Base-by-base conservation (phyloP, 805 yeast genomes). In the Candida suzukii region DNA sequence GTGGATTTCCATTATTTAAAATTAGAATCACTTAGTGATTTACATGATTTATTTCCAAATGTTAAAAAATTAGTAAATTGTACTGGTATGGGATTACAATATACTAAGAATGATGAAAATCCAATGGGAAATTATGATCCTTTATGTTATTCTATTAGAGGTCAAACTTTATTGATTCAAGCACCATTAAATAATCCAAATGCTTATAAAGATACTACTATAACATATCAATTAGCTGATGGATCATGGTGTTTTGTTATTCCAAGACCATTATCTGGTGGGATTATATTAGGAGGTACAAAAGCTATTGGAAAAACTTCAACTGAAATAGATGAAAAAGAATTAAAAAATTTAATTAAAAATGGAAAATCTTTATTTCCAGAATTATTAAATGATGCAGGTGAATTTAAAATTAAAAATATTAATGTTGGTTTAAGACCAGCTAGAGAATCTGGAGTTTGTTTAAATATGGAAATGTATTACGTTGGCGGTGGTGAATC, bases 401-500 rank as follows among this genome's bases (percentile, higher is more conserved):
- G 57, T 31, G 56, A 55, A 34, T 63, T 73, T 41, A 78, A 76
- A 35, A 63, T 81, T 14, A 63, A 63, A 24, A 60, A 67, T 36
- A 56, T 70, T 27, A 80, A 80, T 54, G 85, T 81, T 14, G 88
- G 87, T 0, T 76, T 81, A 51, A 67, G 88, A 50, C 88, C 87
- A 0, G 83, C 79, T 1, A 68, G 87, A 53, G 52, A 62, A 12
- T 76, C 73, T 4, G 88, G 88, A 0, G 60, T 72, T 9, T 58
- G 76, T 33, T 26, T 49, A 11, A 47, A 42, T 39, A 48, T 27
- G 19, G 50, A 49, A 35, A 59, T 66, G 20, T 33, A 35, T 3
- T 46, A 44, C 8, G 41, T 41, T 4, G 32, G 32, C 3, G n/a
- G n/a, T 4, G 32, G n/a, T 29, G n/a, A n/a, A 11, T 9, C 8